Conservation (phyloP, 176 grass and related monocot species). For the Juncus inflexus region DNA sequence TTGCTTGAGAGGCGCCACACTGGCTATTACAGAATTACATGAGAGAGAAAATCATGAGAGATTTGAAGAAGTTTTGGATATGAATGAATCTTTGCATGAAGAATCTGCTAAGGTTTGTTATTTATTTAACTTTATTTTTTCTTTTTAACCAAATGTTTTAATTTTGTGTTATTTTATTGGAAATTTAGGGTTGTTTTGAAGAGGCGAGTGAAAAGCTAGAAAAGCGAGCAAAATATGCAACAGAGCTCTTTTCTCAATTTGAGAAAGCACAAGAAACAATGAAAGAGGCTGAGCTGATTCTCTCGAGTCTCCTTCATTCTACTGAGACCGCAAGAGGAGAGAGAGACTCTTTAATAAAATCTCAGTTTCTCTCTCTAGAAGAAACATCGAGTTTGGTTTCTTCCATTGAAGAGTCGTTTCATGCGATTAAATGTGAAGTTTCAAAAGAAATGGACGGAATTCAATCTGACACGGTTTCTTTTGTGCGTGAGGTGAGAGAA, state of each 20-base stretch:
- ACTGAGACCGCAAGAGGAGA: slow-evolving; percentile 62
- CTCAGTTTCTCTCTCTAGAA: slow-evolving; percentile 30
- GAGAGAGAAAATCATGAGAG: slow-evolving; percentile 42
- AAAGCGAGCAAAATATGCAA: slow-evolving; percentile 8
- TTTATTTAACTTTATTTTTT: slow-evolving; percentile 3
- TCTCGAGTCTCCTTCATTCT: slow-evolving; percentile 50
- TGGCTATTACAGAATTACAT: slow-evolving; percentile 73
- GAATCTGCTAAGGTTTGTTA: slow-evolving; percentile 30
- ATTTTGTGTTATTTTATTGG: background rate
- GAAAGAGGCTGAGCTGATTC: slow-evolving; percentile 70
- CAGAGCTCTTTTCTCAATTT: slow-evolving; percentile 48
- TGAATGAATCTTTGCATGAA: slow-evolving; percentile 28
- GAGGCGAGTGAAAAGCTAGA: slow-evolving; percentile 3
- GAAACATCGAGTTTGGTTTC: slow-evolving; percentile 40
- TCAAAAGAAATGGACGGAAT: slow-evolving; percentile 40
- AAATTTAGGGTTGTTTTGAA: slow-evolving; percentile 13
- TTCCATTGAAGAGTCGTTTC: slow-evolving; percentile 45
- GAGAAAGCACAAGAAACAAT: slow-evolving; percentile 78
- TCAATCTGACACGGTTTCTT: slow-evolving; percentile 45
- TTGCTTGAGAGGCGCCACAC: slow-evolving; percentile 69
- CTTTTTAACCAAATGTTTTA: background rate
- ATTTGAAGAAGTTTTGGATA: slow-evolving; percentile 16
- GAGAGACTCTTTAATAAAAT: slow-evolving; percentile 49
- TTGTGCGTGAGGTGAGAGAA: slow-evolving; percentile 54
- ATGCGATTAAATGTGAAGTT: slow-evolving; percentile 45